These are phyloP conservation scores for Hanseniaspora lindneri DNA, from an alignment of 805 yeast genomes.

Conservation along the genomic window DNA sequence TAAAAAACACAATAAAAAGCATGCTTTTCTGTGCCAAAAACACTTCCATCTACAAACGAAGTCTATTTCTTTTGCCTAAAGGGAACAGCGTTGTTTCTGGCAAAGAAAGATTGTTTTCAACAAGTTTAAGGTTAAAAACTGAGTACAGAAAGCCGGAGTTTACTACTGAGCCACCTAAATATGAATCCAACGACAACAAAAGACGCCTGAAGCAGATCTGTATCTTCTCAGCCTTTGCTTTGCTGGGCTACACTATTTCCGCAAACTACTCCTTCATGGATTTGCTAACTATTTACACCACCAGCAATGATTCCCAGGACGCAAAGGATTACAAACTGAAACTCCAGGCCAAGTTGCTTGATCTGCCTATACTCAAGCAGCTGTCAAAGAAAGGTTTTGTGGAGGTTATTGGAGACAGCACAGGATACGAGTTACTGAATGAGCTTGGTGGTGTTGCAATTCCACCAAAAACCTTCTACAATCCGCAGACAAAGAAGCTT, in stretches of 20 bases:
- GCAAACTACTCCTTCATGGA: conserved; percentile 30
- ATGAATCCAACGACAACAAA: conserved; percentile 10
- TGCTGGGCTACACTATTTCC: conserved; percentile 26
- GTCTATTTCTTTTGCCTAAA: too few species aligned
- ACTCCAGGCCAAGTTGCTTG: conserved; percentile 38
- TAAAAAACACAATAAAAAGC: too few species aligned
- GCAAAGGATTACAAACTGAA: conserved; percentile 22
- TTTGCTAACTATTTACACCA: conserved; percentile 27
- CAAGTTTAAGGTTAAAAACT: background rate
- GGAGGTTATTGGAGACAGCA: conserved; percentile 30
- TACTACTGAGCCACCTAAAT: background rate
- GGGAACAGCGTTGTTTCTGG: background rate
- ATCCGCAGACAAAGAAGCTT: conserved; percentile 44
- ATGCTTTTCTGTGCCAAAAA: too few species aligned
- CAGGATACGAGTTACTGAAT: conserved; percentile 32
- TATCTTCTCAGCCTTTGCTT: conserved; percentile 26
- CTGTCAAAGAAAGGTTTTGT: conserved; percentile 12
- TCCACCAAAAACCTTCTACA: conserved; percentile 57
- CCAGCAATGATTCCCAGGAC: background rate
- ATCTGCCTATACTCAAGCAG: conserved; percentile 39
- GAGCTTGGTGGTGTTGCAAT: conserved; percentile 72
- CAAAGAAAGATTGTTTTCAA: background rate
- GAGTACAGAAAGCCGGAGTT: conserved; percentile 1
- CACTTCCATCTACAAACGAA: too few species aligned
- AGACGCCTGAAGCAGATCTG: conserved; percentile 15